Evolutionary conservation across 768 basidiomycete genomes (phyloP).

Genomic region (Agrocybe praecox): DNA sequence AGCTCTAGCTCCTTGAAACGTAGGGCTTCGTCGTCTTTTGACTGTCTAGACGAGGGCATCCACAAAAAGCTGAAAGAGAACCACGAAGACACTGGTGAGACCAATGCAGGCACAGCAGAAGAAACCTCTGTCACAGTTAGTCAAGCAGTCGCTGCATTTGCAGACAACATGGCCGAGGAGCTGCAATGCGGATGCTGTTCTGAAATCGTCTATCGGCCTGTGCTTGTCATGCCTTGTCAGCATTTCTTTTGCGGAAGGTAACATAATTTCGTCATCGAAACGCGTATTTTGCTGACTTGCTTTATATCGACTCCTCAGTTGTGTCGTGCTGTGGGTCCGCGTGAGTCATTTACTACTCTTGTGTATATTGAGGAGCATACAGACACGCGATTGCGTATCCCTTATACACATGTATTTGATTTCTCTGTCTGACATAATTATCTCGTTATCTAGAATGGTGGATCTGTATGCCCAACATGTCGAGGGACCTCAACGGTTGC

Average conservation of each 20-base stretch:
- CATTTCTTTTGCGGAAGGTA: constrained; percentile 94
- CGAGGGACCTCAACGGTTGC: constrained; percentile 70
- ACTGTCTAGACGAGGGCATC: constrained; percentile 46
- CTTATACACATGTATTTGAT: not conserved
- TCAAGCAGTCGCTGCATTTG: constrained; percentile 30
- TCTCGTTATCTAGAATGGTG: constrained; percentile 63
- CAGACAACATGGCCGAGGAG: constrained; percentile 69
- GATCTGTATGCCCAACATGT: constrained; percentile 83
- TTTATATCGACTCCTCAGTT: constrained; percentile 42
- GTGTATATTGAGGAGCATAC: not conserved
- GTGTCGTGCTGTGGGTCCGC: constrained; percentile 81
- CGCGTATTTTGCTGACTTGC: not conserved
- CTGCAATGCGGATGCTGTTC: constrained; percentile 87
- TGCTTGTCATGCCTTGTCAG: constrained; percentile 82
- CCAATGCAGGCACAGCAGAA: not conserved
- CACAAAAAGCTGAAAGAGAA: constrained; percentile 65
- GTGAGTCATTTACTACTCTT: constrained; percentile 51
- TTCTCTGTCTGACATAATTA: not conserved
- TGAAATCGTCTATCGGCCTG: constrained; percentile 79
- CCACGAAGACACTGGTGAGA: constrained; percentile 1
- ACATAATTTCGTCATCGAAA: constrained; percentile 8
- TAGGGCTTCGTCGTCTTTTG: constrained; percentile 61
- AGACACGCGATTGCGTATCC: no score
- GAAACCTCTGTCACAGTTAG: not conserved
- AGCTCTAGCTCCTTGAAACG: constrained; percentile 49